phyloP scores from a whole-genome alignment of 2,329 filamentous ascomycete species.

The Aspergillus tamarii region DNA sequence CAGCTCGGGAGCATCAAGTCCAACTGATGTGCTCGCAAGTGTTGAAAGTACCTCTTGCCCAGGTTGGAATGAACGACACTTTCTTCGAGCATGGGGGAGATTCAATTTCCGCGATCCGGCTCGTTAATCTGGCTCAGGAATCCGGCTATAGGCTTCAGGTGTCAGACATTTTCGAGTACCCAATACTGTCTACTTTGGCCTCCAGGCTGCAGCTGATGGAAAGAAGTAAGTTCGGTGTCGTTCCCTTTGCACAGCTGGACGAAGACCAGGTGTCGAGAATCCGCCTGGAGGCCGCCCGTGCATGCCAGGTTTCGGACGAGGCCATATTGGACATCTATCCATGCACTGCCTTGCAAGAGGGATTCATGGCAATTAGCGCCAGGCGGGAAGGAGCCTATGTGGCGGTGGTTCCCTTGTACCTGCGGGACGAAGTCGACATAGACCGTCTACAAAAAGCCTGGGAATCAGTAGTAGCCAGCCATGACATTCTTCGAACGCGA shows the following conservation, averaged over 20 bases:
- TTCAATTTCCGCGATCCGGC: not conserved
- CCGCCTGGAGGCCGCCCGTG: not conserved
- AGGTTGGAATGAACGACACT: not conserved
- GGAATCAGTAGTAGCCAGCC: not conserved
- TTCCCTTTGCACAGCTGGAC: not conserved
- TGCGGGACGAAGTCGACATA: not conserved
- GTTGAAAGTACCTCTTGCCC: not conserved
- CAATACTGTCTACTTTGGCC: conserved; percentile 51
- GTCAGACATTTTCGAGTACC: conserved; percentile 26
- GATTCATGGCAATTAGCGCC: conserved; percentile 40
- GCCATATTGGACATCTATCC: conserved; percentile 31
- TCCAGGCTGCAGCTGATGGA: not conserved
- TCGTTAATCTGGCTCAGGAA: conserved; percentile 7
- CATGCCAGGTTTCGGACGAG: not conserved
- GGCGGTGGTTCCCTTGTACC: no score
- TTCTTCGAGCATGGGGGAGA: not conserved
- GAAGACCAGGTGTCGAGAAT: not conserved
- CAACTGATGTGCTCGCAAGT: not conserved
- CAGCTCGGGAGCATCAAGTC: not conserved
- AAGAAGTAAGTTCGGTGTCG: not conserved
- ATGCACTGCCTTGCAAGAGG: conserved; percentile 43
- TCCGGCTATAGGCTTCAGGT: conserved; percentile 25
- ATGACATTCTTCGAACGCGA: not conserved
- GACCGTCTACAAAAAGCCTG: not conserved
- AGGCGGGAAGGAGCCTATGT: not conserved